Evolutionary conservation across 2,329 filamentous ascomycete genomes (phyloP).

Genomic region (Talaromyces sp.): DNA sequence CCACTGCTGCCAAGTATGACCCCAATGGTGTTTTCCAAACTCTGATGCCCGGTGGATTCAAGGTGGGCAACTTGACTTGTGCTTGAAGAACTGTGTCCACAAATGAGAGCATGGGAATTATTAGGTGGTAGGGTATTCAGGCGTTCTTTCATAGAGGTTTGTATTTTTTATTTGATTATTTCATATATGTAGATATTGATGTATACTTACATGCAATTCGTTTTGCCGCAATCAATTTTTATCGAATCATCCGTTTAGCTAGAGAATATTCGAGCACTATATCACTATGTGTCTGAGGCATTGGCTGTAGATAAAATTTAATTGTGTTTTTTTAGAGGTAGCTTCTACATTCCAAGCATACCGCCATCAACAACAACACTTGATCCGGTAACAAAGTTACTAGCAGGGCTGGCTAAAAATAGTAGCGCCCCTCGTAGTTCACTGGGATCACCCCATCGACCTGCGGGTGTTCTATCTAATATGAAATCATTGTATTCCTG

Average conservation of each 20-base stretch:
- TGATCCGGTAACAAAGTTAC: background rate
- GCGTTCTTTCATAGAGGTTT: background rate
- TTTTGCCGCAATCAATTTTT: background rate
- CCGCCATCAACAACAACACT: background rate
- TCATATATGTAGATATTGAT: background rate
- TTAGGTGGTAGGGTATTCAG: background rate
- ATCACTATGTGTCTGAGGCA: too few relatives aligned
- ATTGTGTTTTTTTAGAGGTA: too few relatives aligned
- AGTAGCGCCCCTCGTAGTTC: background rate
- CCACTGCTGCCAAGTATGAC: conserved; percentile 21
- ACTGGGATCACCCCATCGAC: background rate
- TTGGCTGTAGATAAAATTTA: too few relatives aligned
- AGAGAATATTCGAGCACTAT: too few relatives aligned
- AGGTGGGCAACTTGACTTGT: conserved; percentile 12
- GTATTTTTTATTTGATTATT: background rate
- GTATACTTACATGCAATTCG: background rate
- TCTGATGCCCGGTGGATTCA: conserved; percentile 25
- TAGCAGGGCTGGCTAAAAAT: background rate
- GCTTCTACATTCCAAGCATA: background rate
- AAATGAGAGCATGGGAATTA: background rate
- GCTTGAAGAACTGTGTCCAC: background rate
- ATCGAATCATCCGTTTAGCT: too few relatives aligned
- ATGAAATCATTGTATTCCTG: background rate
- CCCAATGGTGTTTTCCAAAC: conserved; percentile 21
- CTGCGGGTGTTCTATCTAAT: background rate